These are phyloP conservation scores for Poa annua DNA, from an alignment of 176 grass and related monocot species.

Conservation along the genomic window DNA sequence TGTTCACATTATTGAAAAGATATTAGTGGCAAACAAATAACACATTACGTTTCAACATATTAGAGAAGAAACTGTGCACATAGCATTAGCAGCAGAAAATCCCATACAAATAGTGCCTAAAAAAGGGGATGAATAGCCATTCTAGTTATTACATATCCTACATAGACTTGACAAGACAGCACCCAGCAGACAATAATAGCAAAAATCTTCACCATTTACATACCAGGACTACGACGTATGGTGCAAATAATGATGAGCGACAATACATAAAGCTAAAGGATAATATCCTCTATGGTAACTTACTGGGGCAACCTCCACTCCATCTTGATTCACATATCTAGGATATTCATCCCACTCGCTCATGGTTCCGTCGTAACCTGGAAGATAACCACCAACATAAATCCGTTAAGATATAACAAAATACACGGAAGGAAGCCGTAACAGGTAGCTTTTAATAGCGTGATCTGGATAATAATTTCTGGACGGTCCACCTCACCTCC, in stretches of 20 bases:
- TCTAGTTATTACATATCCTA: constrained; percentile 47
- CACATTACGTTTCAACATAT: neutral
- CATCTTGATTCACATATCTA: constrained; percentile 82
- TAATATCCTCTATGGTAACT: constrained; percentile 25
- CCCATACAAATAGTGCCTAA: constrained; percentile 31
- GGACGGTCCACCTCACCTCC: constrained; percentile 52
- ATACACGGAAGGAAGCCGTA: neutral
- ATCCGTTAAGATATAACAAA: constrained; percentile 1
- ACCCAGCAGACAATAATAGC: constrained; percentile 46
- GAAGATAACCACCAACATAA: neutral
- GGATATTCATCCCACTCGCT: constrained; percentile 86
- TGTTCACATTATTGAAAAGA: constrained; percentile 23
- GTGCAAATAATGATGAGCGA: constrained; percentile 31
- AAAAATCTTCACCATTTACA: constrained; percentile 39
- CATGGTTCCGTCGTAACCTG: constrained; percentile 82
- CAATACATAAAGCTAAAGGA: constrained; percentile 4
- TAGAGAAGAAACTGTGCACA: neutral
- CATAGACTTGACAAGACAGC: constrained; percentile 39
- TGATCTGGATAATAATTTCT: neutral
- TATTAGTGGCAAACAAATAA: constrained; percentile 46
- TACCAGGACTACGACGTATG: constrained; percentile 30
- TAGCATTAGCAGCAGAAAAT: constrained; percentile 24
- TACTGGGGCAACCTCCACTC: constrained; percentile 78
- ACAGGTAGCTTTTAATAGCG: neutral
- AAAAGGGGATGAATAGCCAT: constrained; percentile 27